Evolutionary conservation across 495 filamentous ascomycete species (phyloP).

Genomic region (Xylaria cubensis): DNA sequence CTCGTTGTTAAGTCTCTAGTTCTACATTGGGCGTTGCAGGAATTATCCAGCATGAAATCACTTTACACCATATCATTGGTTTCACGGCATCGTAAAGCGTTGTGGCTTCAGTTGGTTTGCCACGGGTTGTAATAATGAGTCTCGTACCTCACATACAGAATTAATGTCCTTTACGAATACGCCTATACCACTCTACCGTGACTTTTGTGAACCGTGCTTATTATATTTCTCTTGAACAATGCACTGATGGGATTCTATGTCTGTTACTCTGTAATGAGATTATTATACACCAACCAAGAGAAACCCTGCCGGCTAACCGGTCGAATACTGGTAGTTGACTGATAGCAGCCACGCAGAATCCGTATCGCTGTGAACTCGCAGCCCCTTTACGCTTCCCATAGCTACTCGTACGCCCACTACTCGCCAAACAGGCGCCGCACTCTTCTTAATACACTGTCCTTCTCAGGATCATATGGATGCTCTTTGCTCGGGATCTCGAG

Average conservation of each 20-base stretch:
- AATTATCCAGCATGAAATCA: background rate
- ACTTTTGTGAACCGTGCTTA: background rate
- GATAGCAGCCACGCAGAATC: background rate
- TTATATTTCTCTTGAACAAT: background rate
- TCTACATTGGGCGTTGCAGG: slow-evolving; percentile 7
- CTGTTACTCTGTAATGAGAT: background rate
- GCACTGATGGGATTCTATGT: background rate
- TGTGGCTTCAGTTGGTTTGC: slow-evolving; percentile 2
- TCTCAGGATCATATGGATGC: slow-evolving; percentile 98
- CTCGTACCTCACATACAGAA: background rate
- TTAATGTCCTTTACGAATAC: background rate
- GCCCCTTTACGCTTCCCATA: too few relatives aligned
- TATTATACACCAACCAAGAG: background rate
- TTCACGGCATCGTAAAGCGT: background rate
- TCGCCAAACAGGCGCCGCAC: slow-evolving; percentile 93
- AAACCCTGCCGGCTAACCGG: background rate
- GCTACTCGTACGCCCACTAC: slow-evolving; percentile 45
- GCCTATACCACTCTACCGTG: background rate
- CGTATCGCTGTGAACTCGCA: background rate
- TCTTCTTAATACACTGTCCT: slow-evolving; percentile 94
- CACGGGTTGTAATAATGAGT: slow-evolving; percentile 9
- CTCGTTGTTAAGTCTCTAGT: background rate
- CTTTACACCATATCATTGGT: background rate
- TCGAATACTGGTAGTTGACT: background rate
- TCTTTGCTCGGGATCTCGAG: slow-evolving; percentile 99